These are phyloP conservation scores for Brassica cretica DNA, from an alignment of 345 rosid genomes.

Conservation along the genomic window DNA sequence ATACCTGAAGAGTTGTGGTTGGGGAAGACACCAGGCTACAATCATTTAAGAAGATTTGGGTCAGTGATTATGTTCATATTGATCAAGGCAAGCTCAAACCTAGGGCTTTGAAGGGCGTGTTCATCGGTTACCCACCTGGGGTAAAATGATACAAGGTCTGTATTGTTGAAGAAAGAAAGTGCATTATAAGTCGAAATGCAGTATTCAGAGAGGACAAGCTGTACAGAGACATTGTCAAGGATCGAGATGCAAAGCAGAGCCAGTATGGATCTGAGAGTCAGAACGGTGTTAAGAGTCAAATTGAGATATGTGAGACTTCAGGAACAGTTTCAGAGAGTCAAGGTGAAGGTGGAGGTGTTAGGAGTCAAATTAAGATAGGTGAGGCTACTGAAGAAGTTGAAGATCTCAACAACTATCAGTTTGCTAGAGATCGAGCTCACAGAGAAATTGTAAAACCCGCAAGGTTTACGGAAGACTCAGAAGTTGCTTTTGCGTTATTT, in stretches of 20 bases:
- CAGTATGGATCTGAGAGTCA: too few relatives aligned
- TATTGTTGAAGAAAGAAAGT: not conserved
- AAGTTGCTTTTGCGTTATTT: not conserved
- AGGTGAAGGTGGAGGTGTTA: too few relatives aligned
- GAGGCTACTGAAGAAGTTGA: too few relatives aligned
- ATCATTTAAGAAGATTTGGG: not conserved
- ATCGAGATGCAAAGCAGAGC: too few relatives aligned
- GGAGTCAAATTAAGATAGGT: too few relatives aligned
- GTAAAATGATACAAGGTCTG: not conserved
- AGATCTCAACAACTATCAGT: too few relatives aligned
- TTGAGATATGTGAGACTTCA: too few relatives aligned
- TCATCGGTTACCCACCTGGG: not conserved
- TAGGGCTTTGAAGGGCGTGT: not conserved
- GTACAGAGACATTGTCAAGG: not conserved
- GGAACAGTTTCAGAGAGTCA: too few relatives aligned
- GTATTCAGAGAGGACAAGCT: not conserved
- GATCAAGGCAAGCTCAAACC: not conserved
- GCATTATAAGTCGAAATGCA: not conserved
- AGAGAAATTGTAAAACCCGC: not conserved
- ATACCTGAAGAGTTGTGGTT: not conserved
- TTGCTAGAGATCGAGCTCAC: not conserved
- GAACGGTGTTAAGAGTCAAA: too few relatives aligned
- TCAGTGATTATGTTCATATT: not conserved
- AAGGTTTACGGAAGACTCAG: not conserved
- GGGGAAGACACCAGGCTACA: not conserved